Conservation (phyloP, 805 yeast genomes). For the Brettanomyces sp. region DNA sequence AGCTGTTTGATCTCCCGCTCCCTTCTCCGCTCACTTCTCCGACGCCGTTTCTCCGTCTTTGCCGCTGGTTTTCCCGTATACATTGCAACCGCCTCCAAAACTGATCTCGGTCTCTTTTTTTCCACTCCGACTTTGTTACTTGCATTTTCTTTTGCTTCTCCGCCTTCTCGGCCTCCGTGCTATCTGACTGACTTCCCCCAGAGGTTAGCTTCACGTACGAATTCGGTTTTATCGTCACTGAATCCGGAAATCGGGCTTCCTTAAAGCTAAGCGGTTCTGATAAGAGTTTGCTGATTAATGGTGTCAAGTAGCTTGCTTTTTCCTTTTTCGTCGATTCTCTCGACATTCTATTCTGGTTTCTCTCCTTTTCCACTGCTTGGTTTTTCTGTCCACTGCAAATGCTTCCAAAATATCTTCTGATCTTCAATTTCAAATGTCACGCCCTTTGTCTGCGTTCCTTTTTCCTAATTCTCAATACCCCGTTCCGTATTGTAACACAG, state of each 20-base stretch:
- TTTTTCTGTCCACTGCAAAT: too few relatives aligned
- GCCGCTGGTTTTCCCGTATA: slow-evolving; percentile 33
- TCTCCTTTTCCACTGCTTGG: too few relatives aligned
- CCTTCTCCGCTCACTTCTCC: neutral
- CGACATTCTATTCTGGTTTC: neutral
- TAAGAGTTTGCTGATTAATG: slow-evolving; percentile 54
- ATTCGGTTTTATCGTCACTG: slow-evolving; percentile 34
- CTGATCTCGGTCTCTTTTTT: slow-evolving; percentile 31
- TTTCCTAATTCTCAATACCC: too few relatives aligned
- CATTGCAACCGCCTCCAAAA: slow-evolving; percentile 53
- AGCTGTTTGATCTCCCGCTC: too few relatives aligned
- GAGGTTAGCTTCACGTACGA: slow-evolving; percentile 31
- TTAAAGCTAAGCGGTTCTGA: slow-evolving; percentile 56
- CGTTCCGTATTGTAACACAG: too few relatives aligned
- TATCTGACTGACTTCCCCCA: slow-evolving; percentile 3
- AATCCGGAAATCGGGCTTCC: slow-evolving; percentile 48
- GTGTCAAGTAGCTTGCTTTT: slow-evolving; percentile 20
- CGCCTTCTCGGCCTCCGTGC: slow-evolving; percentile 1
- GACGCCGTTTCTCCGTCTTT: neutral
- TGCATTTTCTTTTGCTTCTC: neutral
- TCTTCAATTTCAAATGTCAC: too few relatives aligned
- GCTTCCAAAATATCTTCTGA: too few relatives aligned
- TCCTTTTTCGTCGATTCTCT: neutral
- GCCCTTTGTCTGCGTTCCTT: too few relatives aligned
- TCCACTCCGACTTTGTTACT: slow-evolving; percentile 4